Base-by-base conservation (phyloP, 108 stramenopile species). In the Nitzschia putrida region DNA sequence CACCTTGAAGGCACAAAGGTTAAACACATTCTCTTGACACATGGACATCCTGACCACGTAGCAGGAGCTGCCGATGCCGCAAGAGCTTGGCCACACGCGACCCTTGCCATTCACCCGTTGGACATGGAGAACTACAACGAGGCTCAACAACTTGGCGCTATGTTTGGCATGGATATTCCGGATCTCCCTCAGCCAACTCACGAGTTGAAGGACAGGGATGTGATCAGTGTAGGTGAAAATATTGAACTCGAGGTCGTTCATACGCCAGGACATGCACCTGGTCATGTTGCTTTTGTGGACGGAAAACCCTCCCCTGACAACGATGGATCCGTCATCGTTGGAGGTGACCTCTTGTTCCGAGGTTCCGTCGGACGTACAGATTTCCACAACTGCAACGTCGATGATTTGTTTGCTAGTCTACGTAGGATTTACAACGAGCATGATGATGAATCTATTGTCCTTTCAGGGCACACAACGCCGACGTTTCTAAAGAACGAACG, bases 281-380 rank as follows among this genome's bases (percentile, higher is more conserved):
- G 77, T 21, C 77, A 72, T 60, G 77, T 78, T 7, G 50, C 71
- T 0, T 72, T 78, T 55, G 43, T 61, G 9, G 77, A 78, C 24
- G n/a, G 60, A 16, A 38, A 66, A n/a, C 37, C 53, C 13, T n/a
- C 8, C 8, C 38, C 43, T 0, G 49, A 71, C 14, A 53, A 64
- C 43, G 65, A 66, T 42, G 71, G 66, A 8, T 42, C 43, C 34
- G 71, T 78, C 18, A 53, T 78, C 57, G 14, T 72, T 8, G 57
- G 58, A 18, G 77, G 77, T 37, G 77, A 78, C 69, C 29, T 78
- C 37, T 54, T 78, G 23, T 78, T 78, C 49, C 69, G 66, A 18
- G 77, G 77, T n/a, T 78, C 77, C 20, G 77, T 78, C 8, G 77
- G 77, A 12, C 65, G 77, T 25, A 78, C 77, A 2, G 77, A 78